Conservation (phyloP, 345 rosid genomes). For the Microthlaspi erraticum region DNA sequence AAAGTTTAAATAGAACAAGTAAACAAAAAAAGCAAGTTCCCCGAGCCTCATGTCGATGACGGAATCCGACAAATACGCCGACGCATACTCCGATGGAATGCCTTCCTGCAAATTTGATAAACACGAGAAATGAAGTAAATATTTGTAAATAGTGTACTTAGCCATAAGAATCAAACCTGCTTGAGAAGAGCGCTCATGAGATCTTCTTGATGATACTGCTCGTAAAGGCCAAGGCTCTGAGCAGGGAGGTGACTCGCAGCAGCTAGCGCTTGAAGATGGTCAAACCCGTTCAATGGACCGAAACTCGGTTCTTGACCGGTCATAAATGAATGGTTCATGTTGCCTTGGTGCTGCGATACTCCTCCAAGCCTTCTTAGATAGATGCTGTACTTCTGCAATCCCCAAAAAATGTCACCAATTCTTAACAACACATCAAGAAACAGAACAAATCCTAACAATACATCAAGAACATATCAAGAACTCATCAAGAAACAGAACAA, state of each 20-base stretch:
- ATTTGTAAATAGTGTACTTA: no score
- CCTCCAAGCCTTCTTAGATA: conserved; percentile 95
- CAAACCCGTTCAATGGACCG: conserved; percentile 69
- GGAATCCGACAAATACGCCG: conserved; percentile 82
- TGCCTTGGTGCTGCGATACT: conserved; percentile 69
- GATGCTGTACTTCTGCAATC: conserved; percentile 84
- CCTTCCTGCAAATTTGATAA: no score
- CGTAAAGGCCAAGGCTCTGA: conserved; percentile 82
- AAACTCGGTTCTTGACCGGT: conserved; percentile 65
- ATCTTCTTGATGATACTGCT: no score
- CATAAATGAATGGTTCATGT: conserved; percentile 59
- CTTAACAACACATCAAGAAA: no score
- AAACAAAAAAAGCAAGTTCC: conserved; percentile 76
- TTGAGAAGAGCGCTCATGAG: no score
- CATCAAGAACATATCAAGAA: neutral
- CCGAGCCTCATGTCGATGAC: conserved; percentile 89
- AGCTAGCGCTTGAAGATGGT: conserved; percentile 77
- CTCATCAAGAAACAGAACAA: no score
- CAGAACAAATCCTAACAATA: no score
- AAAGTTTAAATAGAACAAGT: no score
- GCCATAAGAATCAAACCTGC: no score
- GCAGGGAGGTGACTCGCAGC: conserved; percentile 78
- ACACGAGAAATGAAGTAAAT: no score
- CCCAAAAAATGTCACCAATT: neutral
- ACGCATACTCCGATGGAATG: conserved; percentile 56